These are phyloP conservation scores for Mortierella sp. DNA, from an alignment of 371 early-diverging fungal species.

Conservation along the genomic window DNA sequence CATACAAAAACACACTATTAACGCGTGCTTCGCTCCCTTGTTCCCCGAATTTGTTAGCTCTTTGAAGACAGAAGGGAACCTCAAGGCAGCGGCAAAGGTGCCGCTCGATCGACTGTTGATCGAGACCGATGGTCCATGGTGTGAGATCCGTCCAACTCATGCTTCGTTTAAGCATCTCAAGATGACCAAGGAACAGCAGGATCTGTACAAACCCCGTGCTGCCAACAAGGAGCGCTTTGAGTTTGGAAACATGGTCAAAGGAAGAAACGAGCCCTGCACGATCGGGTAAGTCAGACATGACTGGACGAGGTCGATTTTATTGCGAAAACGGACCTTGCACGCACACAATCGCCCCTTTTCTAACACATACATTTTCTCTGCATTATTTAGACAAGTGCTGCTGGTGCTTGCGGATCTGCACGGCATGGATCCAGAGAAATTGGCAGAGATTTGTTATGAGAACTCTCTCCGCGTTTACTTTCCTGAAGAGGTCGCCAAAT, in stretches of 20 bases:
- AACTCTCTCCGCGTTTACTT: constrained; percentile 75
- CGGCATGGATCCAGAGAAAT: constrained; percentile 59
- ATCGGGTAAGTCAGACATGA: constrained; percentile 80
- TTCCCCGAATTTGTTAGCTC: constrained; percentile 61
- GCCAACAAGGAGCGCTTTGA: constrained; percentile 83
- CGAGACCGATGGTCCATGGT: constrained; percentile 98
- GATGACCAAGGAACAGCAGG: constrained; percentile 52
- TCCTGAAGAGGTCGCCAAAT: constrained; percentile 17
- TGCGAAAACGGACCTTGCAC: too few species aligned
- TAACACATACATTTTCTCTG: neutral
- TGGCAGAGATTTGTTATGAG: constrained; percentile 70
- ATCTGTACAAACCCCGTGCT: constrained; percentile 58
- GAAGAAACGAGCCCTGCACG: constrained; percentile 88
- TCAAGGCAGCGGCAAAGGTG: constrained; percentile 83
- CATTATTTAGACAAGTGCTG: constrained; percentile 66
- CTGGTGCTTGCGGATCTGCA: constrained; percentile 71
- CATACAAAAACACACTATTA: neutral
- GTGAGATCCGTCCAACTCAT: constrained; percentile 93
- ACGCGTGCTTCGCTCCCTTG: neutral
- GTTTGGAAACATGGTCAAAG: constrained; percentile 82
- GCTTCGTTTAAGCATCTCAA: constrained; percentile 77
- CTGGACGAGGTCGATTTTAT: too few species aligned
- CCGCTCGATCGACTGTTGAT: constrained; percentile 90
- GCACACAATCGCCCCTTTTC: too few species aligned
- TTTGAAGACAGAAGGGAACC: constrained; percentile 89